phyloP scores from a whole-genome alignment of 2,329 filamentous ascomycete genomes.

The Dothiorella sarmentorum region DNA sequence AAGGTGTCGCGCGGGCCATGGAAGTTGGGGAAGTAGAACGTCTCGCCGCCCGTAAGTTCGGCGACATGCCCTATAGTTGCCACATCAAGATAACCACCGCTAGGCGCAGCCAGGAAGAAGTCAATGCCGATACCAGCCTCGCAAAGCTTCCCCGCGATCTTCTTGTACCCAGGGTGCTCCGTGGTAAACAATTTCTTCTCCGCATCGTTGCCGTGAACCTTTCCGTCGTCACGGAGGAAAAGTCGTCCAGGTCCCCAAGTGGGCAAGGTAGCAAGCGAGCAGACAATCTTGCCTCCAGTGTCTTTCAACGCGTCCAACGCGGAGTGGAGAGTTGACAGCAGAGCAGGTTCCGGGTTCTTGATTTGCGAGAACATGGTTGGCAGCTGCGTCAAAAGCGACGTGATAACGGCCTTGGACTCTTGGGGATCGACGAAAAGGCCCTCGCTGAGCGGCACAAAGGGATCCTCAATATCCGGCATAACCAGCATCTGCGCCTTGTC shows the following conservation, averaged over 20 bases:
- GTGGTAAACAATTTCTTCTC: slow-evolving; percentile 91
- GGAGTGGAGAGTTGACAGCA: slow-evolving; percentile 80
- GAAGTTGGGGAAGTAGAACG: slow-evolving; percentile 97
- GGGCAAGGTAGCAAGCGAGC: slow-evolving; percentile 80
- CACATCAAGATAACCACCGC: slow-evolving; percentile 87
- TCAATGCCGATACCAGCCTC: slow-evolving; percentile 83
- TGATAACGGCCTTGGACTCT: slow-evolving; percentile 83
- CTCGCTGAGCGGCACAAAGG: slow-evolving; percentile 87
- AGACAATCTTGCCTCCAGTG: slow-evolving; percentile 90
- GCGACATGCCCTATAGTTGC: slow-evolving; percentile 88
- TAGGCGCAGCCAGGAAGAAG: slow-evolving; percentile 90
- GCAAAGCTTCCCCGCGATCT: slow-evolving; percentile 82
- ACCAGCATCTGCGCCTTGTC: slow-evolving; percentile 96
- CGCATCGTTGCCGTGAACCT: slow-evolving; percentile 78
- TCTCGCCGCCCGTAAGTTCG: slow-evolving; percentile 87
- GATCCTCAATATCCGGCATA: slow-evolving; percentile 95
- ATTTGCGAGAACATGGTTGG: slow-evolving; percentile 82
- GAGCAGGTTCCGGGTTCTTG: slow-evolving; percentile 86
- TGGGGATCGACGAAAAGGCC: slow-evolving; percentile 93
- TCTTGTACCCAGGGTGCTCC: slow-evolving; percentile 84
- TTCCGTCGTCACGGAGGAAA: slow-evolving; percentile 82
- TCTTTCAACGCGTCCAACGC: slow-evolving; percentile 77
- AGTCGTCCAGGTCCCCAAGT: slow-evolving; percentile 87
- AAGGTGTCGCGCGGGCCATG: slow-evolving; percentile 79
- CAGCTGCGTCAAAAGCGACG: slow-evolving; percentile 76